A percentile compares a stretch with the other conserved stretches of the same genome.
Conservation (phyloP, 1,139 yeast genomes). For the Candida pseudocylindracea region DNA sequence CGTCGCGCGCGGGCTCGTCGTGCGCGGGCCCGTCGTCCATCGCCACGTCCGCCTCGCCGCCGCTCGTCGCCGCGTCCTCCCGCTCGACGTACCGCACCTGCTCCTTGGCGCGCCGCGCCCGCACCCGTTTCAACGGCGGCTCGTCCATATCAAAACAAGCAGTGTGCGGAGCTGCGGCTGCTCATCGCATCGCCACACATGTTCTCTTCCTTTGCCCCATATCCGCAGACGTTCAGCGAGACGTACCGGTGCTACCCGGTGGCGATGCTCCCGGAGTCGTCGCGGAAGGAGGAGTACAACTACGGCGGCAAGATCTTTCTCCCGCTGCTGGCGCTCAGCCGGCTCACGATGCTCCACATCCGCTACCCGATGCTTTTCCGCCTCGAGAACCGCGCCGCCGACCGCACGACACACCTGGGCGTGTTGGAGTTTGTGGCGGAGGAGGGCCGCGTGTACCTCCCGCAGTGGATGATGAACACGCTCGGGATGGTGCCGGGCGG, state of each 20-base stretch:
- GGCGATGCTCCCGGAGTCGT: constrained; percentile 71
- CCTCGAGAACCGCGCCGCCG: constrained; percentile 43
- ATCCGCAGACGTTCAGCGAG: constrained; percentile 33
- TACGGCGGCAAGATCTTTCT: constrained; percentile 92
- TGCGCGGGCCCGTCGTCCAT: too few relatives aligned
- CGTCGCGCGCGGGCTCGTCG: too few relatives aligned
- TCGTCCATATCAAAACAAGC: too few relatives aligned
- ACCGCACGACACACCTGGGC: constrained; percentile 58
- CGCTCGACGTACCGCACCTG: too few relatives aligned
- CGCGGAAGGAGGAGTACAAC: constrained; percentile 62
- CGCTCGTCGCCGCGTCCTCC: too few relatives aligned
- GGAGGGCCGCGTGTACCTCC: constrained; percentile 87
- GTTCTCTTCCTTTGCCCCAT: constrained; percentile 17
- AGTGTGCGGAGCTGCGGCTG: too few relatives aligned
- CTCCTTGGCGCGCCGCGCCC: too few relatives aligned
- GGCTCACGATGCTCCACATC: constrained; percentile 66
- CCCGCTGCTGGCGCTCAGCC: constrained; percentile 84
- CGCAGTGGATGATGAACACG: constrained; percentile 93
- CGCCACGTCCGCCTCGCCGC: too few relatives aligned
- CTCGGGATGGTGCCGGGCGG: constrained; percentile 58
- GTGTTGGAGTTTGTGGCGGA: constrained; percentile 93
- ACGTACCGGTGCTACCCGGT: constrained; percentile 85
- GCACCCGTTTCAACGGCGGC: too few relatives aligned
- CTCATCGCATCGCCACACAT: constrained; percentile 4
- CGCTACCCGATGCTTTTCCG: constrained; percentile 93